phyloP scores from a whole-genome alignment of 495 filamentous ascomycete species.

The Penicillium cinerascens region DNA sequence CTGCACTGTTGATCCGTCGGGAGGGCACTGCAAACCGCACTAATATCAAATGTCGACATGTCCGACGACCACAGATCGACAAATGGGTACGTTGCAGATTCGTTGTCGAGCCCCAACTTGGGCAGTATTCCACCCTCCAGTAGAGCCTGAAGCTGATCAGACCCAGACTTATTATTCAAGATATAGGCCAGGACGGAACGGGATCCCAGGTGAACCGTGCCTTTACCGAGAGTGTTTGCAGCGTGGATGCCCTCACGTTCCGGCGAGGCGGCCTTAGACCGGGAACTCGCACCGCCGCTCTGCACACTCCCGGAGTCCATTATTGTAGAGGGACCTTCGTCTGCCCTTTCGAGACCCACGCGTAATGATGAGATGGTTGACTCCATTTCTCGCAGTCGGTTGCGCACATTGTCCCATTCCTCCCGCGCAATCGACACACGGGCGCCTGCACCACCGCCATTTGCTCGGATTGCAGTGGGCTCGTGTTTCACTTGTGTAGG shows the following conservation, averaged over 20 bases:
- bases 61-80: slow-evolving; percentile 59
- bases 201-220: slow-evolving; percentile 56
- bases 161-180: slow-evolving; percentile 59
- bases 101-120: slow-evolving; percentile 77
- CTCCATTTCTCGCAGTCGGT: slow-evolving; percentile 41
- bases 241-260: slow-evolving; percentile 55
- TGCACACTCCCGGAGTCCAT: slow-evolving; percentile 54
- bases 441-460: slow-evolving; percentile 17
- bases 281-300: slow-evolving; percentile 49
- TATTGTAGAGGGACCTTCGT: slow-evolving; percentile 27
- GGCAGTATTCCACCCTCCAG: slow-evolving; percentile 75
- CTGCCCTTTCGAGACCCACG: slow-evolving; percentile 37
- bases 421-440: slow-evolving; percentile 44
- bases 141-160: slow-evolving; percentile 62
- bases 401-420: slow-evolving; percentile 47
- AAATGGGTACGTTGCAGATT: slow-evolving; percentile 77
- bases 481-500: slow-evolving; percentile 27
- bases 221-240: slow-evolving; percentile 50
- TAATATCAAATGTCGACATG: slow-evolving; percentile 68
- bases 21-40: slow-evolving; percentile 68
- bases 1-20: slow-evolving; percentile 61
- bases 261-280: slow-evolving; percentile 37
- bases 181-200: slow-evolving; percentile 57
- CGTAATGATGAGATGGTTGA: slow-evolving; percentile 40
- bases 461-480: slow-evolving; percentile 20